Percentiles rank a stretch among this genome's conserved stretches.
Evolutionary conservation across 1,284 basidiomycete species (phyloP).

Genomic region (Xerocomus cyaneibrunnescens): DNA sequence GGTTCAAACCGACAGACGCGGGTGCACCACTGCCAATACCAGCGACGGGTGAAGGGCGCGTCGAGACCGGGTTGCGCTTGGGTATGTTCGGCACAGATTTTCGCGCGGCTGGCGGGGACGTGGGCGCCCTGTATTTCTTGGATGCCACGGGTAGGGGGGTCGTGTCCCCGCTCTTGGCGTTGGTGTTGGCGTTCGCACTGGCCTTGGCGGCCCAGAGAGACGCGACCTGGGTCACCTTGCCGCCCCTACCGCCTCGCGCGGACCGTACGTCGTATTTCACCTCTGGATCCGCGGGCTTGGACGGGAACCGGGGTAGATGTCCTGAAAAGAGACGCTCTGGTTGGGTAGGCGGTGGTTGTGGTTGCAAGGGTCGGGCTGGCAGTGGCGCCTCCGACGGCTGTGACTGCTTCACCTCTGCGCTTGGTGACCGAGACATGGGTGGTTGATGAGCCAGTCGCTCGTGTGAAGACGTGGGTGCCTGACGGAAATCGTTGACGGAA

Average conservation of each 20-base stretch:
- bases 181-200: constrained; percentile 1
- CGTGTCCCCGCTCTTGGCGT: not conserved
- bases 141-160: not conserved
- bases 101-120: constrained; percentile 7
- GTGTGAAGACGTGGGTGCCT: constrained; percentile 5
- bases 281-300: constrained; percentile 43
- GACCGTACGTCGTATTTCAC: constrained; percentile 72
- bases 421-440: constrained; percentile 14
- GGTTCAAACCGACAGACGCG: not conserved
- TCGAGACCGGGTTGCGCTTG: constrained; percentile 14
- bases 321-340: constrained; percentile 15
- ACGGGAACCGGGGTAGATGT: constrained; percentile 37
- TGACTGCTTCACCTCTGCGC: constrained; percentile 9
- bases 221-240: constrained; percentile 70
- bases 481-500: constrained; percentile 26
- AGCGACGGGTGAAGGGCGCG: constrained; percentile 1
- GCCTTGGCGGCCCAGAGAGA: constrained; percentile 65
- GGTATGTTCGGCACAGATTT: constrained; percentile 13
- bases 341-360: not conserved
- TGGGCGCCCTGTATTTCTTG: constrained; percentile 12
- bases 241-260: constrained; percentile 75
- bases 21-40: not conserved
- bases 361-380: not conserved
- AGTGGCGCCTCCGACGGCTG: not conserved
- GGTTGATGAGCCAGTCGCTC: not conserved